These are phyloP conservation scores for Eruca vesicaria DNA, from an alignment of 441 rosid species.

Conservation along the genomic window DNA sequence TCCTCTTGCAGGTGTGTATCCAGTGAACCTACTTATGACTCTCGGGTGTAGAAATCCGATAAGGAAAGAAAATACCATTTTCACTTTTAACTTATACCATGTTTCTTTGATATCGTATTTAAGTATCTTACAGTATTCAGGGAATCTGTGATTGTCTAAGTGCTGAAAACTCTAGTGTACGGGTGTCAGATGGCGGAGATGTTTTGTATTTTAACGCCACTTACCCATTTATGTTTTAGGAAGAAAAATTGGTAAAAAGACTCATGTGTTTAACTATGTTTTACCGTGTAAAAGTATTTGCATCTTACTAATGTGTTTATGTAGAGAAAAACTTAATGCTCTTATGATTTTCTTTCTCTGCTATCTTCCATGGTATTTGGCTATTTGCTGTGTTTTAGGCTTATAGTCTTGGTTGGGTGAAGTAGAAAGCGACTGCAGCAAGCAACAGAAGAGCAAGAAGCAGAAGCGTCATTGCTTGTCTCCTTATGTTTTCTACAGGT, in stretches of 20 bases:
- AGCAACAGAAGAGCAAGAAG: slow-evolving; percentile 33
- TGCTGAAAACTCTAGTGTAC: slow-evolving; percentile 42
- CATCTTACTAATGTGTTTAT: neutral
- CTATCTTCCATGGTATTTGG: neutral
- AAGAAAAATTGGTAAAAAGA: neutral
- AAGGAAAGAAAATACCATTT: slow-evolving; percentile 39
- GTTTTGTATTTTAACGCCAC: slow-evolving; percentile 57
- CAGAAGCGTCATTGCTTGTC: slow-evolving; percentile 14
- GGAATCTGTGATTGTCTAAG: slow-evolving; percentile 35
- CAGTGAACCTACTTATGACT: slow-evolving; percentile 37
- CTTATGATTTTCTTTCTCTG: neutral
- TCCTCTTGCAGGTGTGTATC: slow-evolving; percentile 48
- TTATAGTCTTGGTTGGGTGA: slow-evolving; percentile 32
- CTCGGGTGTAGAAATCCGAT: slow-evolving; percentile 38
- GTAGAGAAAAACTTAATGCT: too few relatives aligned
- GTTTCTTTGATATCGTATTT: too few relatives aligned
- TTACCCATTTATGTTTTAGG: slow-evolving; percentile 31
- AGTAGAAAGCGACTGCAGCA: slow-evolving; percentile 32
- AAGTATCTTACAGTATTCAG: slow-evolving; percentile 33
- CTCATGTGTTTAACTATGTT: neutral
- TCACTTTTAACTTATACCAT: slow-evolving; percentile 30
- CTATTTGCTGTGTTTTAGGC: neutral
- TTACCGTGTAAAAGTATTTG: neutral
- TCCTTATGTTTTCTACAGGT: slow-evolving; percentile 21
- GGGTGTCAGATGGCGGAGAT: slow-evolving; percentile 42